These are phyloP conservation scores for Aspergillus nidulans DNA, from an alignment of 495 filamentous ascomycete species.

Conservation along the genomic window DNA sequence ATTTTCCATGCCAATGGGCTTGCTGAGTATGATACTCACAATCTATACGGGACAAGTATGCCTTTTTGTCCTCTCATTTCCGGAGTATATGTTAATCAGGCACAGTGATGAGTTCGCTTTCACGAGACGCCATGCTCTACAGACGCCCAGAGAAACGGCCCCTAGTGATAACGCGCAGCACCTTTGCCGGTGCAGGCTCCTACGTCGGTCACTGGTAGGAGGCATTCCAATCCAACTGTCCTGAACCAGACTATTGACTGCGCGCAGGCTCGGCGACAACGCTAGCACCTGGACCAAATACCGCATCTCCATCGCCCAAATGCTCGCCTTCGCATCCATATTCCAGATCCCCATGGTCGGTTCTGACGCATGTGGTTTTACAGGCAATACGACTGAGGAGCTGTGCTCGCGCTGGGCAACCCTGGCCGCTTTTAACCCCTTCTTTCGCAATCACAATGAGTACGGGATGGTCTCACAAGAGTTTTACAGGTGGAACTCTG, in stretches of 20 bases:
- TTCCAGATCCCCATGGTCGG: slow-evolving; percentile 87
- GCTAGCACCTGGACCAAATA: slow-evolving; percentile 68
- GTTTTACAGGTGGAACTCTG: slow-evolving; percentile 68
- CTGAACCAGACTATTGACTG: background rate
- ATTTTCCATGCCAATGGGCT: slow-evolving; percentile 66
- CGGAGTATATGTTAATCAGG: background rate
- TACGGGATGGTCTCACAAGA: slow-evolving; percentile 57
- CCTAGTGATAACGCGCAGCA: slow-evolving; percentile 77
- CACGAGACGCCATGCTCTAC: slow-evolving; percentile 62
- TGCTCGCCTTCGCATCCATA: slow-evolving; percentile 70
- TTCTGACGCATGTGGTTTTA: slow-evolving; percentile 76
- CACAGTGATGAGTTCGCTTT: slow-evolving; percentile 68
- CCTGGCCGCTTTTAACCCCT: slow-evolving; percentile 73
- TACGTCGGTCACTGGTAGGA: slow-evolving; percentile 80
- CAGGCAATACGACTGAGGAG: slow-evolving; percentile 63
- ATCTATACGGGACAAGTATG: slow-evolving; percentile 72
- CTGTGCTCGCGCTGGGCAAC: slow-evolving; percentile 81
- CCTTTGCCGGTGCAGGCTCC: slow-evolving; percentile 73
- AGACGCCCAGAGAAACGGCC: slow-evolving; percentile 65
- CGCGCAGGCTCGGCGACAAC: slow-evolving; percentile 68
- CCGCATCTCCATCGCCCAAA: slow-evolving; percentile 61
- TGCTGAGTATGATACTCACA: slow-evolving; percentile 76
- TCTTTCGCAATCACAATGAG: slow-evolving; percentile 77
- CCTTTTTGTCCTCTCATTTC: background rate
- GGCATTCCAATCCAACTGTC: no score